These are phyloP conservation scores for Purshia tridentata DNA, from an alignment of 306 rosid species.

Conservation along the genomic window DNA sequence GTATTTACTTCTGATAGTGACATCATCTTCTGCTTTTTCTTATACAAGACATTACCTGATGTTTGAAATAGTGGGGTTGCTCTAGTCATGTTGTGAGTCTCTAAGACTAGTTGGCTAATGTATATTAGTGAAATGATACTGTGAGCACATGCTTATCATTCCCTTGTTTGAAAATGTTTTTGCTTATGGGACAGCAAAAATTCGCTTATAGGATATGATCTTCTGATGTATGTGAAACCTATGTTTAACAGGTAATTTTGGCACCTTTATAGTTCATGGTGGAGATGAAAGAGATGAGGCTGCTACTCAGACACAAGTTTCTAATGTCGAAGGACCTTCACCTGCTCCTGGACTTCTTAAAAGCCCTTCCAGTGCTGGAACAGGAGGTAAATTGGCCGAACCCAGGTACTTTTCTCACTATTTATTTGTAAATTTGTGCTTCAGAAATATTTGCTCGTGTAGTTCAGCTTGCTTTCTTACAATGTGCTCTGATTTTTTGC, in stretches of 20 bases:
- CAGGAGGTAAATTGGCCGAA: conserved; percentile 38
- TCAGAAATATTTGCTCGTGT: background rate
- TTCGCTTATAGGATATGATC: background rate
- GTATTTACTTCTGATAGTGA: background rate
- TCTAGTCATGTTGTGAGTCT: background rate
- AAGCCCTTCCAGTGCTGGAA: conserved; percentile 27
- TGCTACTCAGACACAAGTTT: conserved; percentile 26
- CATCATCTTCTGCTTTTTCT: background rate
- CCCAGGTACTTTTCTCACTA: conserved; percentile 45
- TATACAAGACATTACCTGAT: conserved; percentile 3
- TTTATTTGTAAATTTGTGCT: conserved; percentile 9
- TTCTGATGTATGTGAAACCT: conserved; percentile 22
- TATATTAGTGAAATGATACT: background rate
- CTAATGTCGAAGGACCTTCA: conserved; percentile 40
- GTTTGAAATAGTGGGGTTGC: background rate
- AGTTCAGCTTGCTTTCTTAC: background rate
- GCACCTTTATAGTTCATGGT: conserved; percentile 69
- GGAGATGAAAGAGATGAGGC: conserved; percentile 50
- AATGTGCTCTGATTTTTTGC: background rate
- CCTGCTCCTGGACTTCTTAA: conserved; percentile 31
- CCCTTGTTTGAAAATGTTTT: background rate
- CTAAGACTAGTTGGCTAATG: background rate
- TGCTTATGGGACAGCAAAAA: background rate
- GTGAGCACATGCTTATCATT: background rate
- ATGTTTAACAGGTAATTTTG: conserved; percentile 61